Evolutionary conservation across 192 early-diverging fungal genomes (phyloP), one percentile per base, ranked within the genome.

Genomic region (Backusella morwellensis): DNA sequence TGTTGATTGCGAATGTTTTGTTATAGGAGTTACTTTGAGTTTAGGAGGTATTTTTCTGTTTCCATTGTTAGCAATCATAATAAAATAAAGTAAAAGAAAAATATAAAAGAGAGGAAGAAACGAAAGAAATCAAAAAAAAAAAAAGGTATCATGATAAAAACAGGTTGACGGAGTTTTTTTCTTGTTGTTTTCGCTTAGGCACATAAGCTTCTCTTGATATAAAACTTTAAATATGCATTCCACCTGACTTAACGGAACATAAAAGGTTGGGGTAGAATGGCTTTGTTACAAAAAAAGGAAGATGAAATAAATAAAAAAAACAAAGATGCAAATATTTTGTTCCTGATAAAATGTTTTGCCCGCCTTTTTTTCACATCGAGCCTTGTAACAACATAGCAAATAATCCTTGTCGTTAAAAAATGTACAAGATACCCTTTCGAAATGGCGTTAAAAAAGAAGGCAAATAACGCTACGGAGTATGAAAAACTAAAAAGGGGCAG

Each of bases 1-100:
- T 35, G 74, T 67, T 17, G 74, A 75, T 21, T 67, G 56, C 35
- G 74, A 75, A 26, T 35, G 14, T 42, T 44, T 75, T 72, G 23
- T 32, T 6, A 23, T 29, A 41, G 74, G 66, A 38, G n/a, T 17
- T 40, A 72, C 70, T 44, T 50, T 72, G 32, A 72, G 70, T 72
- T 44, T 72, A 47, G 42, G 42, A 17, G 40, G 70, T 72, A 50
- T 41, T 50, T 72, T 72, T 72, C 40, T 72, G 23, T 72, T 50
- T 32, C 40, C 40, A 59, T 54, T 29, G 26, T 34, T 42, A 35
- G 59, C 15, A 66, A 63, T 21, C 56, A 63, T 74, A 74, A 41
- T 36, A 40, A 59, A 17, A 35, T 44, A 50, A 42, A 44, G 21
- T 11, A 23, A 26, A 63, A 17, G 19, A 6, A 59, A 38, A 17